Base-by-base conservation (phyloP, 73 alveolate species). In the Durusdinium trenchii region DNA sequence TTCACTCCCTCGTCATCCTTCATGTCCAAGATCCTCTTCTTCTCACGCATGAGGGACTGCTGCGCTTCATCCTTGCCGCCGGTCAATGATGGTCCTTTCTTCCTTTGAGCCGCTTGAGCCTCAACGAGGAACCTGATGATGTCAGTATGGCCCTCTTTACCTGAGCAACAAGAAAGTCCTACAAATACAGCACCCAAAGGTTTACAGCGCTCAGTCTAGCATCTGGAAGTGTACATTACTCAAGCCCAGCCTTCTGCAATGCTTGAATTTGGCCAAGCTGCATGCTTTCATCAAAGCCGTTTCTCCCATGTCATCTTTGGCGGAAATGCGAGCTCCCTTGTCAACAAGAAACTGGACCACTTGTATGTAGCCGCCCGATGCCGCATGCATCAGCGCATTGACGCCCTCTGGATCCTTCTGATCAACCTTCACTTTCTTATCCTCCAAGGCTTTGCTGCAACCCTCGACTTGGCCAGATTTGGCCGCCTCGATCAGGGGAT, bases 281-380 rank as follows among this genome's bases (percentile, higher is more conserved):
- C 99, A 93, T 43, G 99, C 99, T 93, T 93, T 93, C 99, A 93
- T 93, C 51, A 93, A 50, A 18, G 99, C 99, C 5, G 99, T 93
- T 93, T 93, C 99, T 61, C 99, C 99, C 99, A 93, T 75, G 93
- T 93, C 99, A 93, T 93, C 99, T 93, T 93, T 93, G 61, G 99
- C 99, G 35, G 99, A 93, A 62, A 93, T 73, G 64, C 99, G 57
- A 0, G 99, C 99, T 79, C 99, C 99, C 57, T 76, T 73, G 40
- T 93, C 99, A 30, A 93, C 99, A 48, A 93, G 86, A 64, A 93
- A 93, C 83, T 79, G 90, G 93, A 93, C 99, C 6, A 93, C 99
- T 84, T 93, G 99, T 75, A 93, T 93, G 99, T 93, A 93, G 93
- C 99, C 99, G 26, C 99, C 99, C 30, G 92, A 75, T 9, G 99